Percentiles rank a stretch among this genome's conserved stretches.
These are phyloP conservation scores for Didymella exigua DNA, from an alignment of 2,329 filamentous ascomycete genomes.

Conservation along the genomic window DNA sequence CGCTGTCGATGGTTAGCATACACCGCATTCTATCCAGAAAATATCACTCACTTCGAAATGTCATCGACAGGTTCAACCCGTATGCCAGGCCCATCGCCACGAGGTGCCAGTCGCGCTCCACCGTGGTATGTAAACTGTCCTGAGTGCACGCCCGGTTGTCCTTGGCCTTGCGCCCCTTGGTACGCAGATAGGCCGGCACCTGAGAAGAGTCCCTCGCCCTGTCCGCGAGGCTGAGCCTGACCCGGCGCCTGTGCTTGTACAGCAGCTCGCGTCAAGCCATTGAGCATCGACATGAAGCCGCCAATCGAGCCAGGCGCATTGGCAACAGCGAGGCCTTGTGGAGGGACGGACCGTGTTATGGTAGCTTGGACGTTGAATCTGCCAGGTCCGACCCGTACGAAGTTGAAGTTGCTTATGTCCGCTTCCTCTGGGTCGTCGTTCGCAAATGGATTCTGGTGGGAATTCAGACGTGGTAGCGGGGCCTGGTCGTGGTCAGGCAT, in stretches of 20 bases:
- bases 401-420: slow-evolving; percentile 55
- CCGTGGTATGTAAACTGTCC: slow-evolving; percentile 41
- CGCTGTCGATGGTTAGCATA: slow-evolving; percentile 31
- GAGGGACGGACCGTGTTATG: slow-evolving; percentile 41
- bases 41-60: slow-evolving; percentile 40
- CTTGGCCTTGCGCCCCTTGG: slow-evolving; percentile 23
- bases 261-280: slow-evolving; percentile 50
- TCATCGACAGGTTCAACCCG: slow-evolving; percentile 54
- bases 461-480: slow-evolving; percentile 33
- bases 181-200: slow-evolving; percentile 21
- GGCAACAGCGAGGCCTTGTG: slow-evolving; percentile 24
- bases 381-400: slow-evolving; percentile 45
- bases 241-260: slow-evolving; percentile 17
- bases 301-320: slow-evolving; percentile 42
- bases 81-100: slow-evolving; percentile 58
- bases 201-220: slow-evolving; percentile 24
- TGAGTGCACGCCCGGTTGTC: slow-evolving; percentile 19
- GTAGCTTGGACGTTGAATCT: slow-evolving; percentile 45
- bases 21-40: slow-evolving; percentile 42
- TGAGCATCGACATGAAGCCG: slow-evolving; percentile 55
- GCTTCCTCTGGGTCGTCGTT: slow-evolving; percentile 57
- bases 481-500: slow-evolving; percentile 37
- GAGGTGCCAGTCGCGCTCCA: slow-evolving; percentile 53
- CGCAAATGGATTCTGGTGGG: slow-evolving; percentile 57
- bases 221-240: slow-evolving; percentile 23